Percentiles rank a stretch among this genome's conserved stretches.
Conservation (phyloP, 768 basidiomycete species). For the Lactarius hengduanensis region DNA sequence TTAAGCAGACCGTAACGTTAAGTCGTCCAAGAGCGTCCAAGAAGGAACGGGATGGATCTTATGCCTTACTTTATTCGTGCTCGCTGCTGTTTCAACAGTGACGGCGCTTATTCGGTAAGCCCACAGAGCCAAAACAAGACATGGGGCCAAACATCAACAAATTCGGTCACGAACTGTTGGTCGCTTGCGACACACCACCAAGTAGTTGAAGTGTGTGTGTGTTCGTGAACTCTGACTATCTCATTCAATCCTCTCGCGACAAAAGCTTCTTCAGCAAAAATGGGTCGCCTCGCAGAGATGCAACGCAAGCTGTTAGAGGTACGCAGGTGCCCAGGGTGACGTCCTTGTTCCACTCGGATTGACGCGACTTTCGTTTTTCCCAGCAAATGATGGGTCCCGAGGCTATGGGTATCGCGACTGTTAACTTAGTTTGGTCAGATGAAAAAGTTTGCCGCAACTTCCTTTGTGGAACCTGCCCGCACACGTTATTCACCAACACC, state of each 20-base stretch:
- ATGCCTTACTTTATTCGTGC: not conserved
- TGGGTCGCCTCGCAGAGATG: constrained; percentile 97
- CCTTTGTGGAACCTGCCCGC: constrained; percentile 97
- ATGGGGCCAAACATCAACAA: constrained; percentile 20
- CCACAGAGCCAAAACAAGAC: not conserved
- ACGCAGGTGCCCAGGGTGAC: constrained; percentile 24
- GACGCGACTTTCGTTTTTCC: constrained; percentile 32
- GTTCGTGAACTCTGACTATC: not conserved
- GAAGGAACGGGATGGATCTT: not conserved
- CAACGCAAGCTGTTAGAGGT: constrained; percentile 88
- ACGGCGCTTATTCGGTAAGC: constrained; percentile 6
- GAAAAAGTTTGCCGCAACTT: constrained; percentile 99
- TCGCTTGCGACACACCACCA: not conserved
- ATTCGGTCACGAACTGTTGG: not conserved
- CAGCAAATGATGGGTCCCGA: constrained; percentile 99
- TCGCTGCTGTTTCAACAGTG: not conserved
- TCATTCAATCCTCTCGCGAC: not conserved
- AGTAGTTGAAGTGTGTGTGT: not conserved
- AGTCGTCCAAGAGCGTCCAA: not conserved
- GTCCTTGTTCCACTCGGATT: constrained; percentile 28
- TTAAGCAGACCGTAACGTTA: not conserved
- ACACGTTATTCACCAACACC: constrained; percentile 96
- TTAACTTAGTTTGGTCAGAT: constrained; percentile 90
- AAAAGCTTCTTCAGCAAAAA: constrained; percentile 38
- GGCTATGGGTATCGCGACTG: constrained; percentile 94